phyloP scores from a whole-genome alignment of 805 yeast species.

The Blastobotrys robertii region DNA sequence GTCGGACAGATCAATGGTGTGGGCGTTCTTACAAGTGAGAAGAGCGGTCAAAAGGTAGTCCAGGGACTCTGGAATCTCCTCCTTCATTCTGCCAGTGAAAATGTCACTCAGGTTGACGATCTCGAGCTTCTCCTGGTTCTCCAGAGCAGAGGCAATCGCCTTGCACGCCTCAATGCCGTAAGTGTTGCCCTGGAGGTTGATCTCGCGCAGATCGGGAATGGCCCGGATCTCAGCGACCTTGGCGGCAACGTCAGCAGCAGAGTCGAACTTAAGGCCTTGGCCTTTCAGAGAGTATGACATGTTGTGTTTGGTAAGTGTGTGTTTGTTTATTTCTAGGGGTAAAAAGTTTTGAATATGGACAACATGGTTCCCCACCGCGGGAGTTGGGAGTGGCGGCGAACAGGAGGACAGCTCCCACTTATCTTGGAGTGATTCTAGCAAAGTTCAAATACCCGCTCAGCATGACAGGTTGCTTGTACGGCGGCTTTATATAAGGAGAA shows the following conservation, averaged over 20 bases:
- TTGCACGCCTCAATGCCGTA: slow-evolving; percentile 84
- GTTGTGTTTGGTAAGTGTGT: not conserved
- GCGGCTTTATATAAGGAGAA: too few relatives aligned
- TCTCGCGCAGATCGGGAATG: slow-evolving; percentile 34
- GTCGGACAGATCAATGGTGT: slow-evolving; percentile 76
- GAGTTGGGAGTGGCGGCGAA: too few relatives aligned
- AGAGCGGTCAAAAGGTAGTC: slow-evolving; percentile 64
- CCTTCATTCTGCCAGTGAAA: slow-evolving; percentile 88
- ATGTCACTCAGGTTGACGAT: slow-evolving; percentile 80
- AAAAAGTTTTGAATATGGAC: too few relatives aligned
- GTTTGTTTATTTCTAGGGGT: too few relatives aligned
- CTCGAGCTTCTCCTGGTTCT: slow-evolving; percentile 33
- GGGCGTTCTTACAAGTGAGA: slow-evolving; percentile 55
- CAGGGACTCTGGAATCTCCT: slow-evolving; percentile 85
- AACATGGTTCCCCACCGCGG: too few relatives aligned
- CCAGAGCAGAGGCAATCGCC: slow-evolving; percentile 50
- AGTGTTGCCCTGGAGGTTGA: slow-evolving; percentile 89
- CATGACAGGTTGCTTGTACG: too few relatives aligned
- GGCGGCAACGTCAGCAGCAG: slow-evolving; percentile 64
- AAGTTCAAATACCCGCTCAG: too few relatives aligned
- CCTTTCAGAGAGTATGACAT: slow-evolving; percentile 48
- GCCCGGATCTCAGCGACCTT: slow-evolving; percentile 46
- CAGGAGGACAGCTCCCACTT: too few relatives aligned
- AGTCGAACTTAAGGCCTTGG: slow-evolving; percentile 65
- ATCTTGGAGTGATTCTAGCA: too few relatives aligned